Evolutionary conservation across 2,329 filamentous ascomycete species (phyloP), one percentile per base, ranked within the genome.

Genomic region (Pseudopyrenochaeta lycopersici): DNA sequence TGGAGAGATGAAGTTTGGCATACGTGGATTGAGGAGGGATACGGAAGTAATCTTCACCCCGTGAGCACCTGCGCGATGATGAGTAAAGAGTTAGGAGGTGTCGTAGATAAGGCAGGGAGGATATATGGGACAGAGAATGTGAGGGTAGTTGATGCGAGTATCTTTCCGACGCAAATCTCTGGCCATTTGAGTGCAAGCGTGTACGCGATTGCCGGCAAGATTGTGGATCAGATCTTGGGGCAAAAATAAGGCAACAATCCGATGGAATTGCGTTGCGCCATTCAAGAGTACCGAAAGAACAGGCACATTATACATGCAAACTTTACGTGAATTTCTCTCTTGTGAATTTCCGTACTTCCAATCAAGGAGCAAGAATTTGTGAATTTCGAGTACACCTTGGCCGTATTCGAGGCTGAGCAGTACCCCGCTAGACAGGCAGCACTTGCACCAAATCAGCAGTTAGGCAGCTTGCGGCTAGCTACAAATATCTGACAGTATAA

Each of bases 141-240:
- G n/a, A 64, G 74, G 31, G 69, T 76, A 1, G 71, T 71, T 5
- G 73, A 77, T 68, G 74, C 73, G n/a, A 73, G 72, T 38, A 56
- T 73, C 1, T 54, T 77, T n/a, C 68, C 70, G 5, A 64, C 62
- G 49, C 69, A 76, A 49, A 66, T 74, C 10, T 67, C 65, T 30
- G 74, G 72, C 14, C 74, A 77, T 69, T 51, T 75, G 48, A 70
- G 59, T 33, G 61, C 64, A 7, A 76, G 63, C n/a, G 62, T 77
- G 1, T 76, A 76, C 57, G 74, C 74, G 14, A 54, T 76, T 53
- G 74, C 75, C 18, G 73, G 73, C 41, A 75, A 62, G 57, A 68
- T 73, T 40, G 64, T 62, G 4, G 70, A 74, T 49, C 32, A 50
- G 5, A 71, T 75, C 6, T 15, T 42, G 40, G 23, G 6, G 4